A percentile compares a stretch with the other conserved stretches of the same genome.
Conservation (phyloP, 1,139 yeast species). For the Debaryomyces robertsiae region DNA sequence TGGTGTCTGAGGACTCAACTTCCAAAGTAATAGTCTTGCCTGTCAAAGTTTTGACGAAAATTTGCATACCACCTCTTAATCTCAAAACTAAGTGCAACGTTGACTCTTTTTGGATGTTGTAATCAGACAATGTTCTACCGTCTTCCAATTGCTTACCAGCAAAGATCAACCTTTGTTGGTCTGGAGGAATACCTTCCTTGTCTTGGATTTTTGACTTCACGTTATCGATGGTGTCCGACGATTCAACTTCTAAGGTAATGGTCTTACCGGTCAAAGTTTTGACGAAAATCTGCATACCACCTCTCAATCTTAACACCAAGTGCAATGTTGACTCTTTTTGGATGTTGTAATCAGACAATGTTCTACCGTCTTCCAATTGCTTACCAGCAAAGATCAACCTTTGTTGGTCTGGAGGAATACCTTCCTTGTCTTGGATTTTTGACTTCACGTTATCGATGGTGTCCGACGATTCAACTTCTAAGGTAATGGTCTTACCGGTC, state of each 20-base stretch:
- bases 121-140: conserved; percentile 98
- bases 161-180: conserved; percentile 98
- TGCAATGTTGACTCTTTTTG: conserved; percentile 66
- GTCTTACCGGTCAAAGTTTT: conserved; percentile 98
- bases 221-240: conserved; percentile 98
- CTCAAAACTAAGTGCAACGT: conserved; percentile 96
- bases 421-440: conserved; percentile 57
- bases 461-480: conserved; percentile 73
- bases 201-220: conserved; percentile 99
- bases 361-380: conserved; percentile 68
- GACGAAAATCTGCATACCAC: conserved; percentile 68
- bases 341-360: conserved; percentile 65
- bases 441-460: conserved; percentile 67
- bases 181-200: conserved; percentile 99
- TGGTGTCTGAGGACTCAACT: conserved; percentile 73
- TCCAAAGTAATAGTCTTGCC: conserved; percentile 73
- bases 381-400: conserved; percentile 62
- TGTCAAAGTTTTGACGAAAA: conserved; percentile 59
- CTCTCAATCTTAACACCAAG: conserved; percentile 59
- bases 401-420: conserved; percentile 56
- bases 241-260: conserved; percentile 98
- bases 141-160: conserved; percentile 99
- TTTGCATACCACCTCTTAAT: conserved; percentile 97
- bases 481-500: conserved; percentile 71
- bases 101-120: conserved; percentile 99